phyloP scores from a whole-genome alignment of 176 grass and related monocot species.

The Echinochloa phyllopogon region DNA sequence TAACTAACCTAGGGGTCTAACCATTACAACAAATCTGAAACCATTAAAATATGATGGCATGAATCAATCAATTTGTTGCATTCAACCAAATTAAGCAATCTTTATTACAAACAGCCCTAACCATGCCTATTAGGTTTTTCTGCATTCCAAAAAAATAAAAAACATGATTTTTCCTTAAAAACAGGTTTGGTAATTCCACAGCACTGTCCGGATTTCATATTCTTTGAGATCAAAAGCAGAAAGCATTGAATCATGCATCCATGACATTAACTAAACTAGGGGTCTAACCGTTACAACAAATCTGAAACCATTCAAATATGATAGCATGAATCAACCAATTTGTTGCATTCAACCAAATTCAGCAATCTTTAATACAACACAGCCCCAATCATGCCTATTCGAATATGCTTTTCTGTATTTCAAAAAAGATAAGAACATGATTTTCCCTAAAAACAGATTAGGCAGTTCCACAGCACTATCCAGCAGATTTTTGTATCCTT shows the following conservation, averaged over 20 bases:
- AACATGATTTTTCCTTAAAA: too few relatives aligned
- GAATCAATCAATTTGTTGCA: too few relatives aligned
- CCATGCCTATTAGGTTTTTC: too few relatives aligned
- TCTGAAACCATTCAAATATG: background rate
- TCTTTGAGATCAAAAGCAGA: slow-evolving; percentile 20
- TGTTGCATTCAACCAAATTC: background rate
- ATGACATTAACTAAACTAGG: slow-evolving; percentile 9
- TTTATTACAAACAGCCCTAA: too few relatives aligned
- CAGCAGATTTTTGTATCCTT: background rate
- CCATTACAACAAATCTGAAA: too few relatives aligned
- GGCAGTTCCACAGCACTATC: background rate
- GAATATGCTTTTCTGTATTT: background rate
- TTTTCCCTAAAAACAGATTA: background rate
- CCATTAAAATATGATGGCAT: too few relatives aligned
- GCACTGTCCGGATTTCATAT: background rate
- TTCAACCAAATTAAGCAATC: too few relatives aligned
- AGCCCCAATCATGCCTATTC: background rate
- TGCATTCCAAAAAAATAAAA: too few relatives aligned
- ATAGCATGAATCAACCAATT: background rate
- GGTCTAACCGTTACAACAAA: background rate
- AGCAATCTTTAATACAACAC: background rate
- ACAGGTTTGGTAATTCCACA: background rate
- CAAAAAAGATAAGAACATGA: background rate
- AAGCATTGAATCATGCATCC: background rate
- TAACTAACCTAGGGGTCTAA: too few relatives aligned